These are phyloP conservation scores for Alternaria arborescens DNA, from an alignment of 2,329 filamentous ascomycete species.

Conservation along the genomic window DNA sequence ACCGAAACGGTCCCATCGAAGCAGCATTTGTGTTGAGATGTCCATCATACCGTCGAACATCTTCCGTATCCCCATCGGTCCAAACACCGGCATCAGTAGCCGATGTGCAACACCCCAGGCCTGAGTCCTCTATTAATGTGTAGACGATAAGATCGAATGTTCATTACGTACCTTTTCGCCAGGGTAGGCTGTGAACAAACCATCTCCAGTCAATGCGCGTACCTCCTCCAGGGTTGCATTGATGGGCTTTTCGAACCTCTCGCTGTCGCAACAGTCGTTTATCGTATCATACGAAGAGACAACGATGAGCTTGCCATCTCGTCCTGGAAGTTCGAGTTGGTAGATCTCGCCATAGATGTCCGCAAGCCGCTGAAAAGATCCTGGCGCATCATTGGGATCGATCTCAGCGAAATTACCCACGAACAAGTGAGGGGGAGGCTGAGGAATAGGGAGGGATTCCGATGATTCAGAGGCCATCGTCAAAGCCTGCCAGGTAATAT, in stretches of 20 bases:
- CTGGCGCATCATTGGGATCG: constrained; percentile 7
- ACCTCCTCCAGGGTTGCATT: constrained; percentile 15
- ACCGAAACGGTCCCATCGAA: constrained; percentile 15
- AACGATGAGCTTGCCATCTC: constrained; percentile 10
- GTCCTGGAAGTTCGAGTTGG: constrained; percentile 10
- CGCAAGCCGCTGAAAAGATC: constrained; percentile 10
- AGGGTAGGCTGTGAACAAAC: constrained; percentile 14
- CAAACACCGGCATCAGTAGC: constrained; percentile 14
- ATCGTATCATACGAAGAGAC: constrained; percentile 17
- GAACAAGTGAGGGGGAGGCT: constrained; percentile 12
- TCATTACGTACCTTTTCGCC: constrained; percentile 5
- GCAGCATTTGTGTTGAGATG: constrained; percentile 12
- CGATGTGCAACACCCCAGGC: constrained; percentile 13
- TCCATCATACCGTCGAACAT: constrained; percentile 20
- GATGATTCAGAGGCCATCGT: constrained; percentile 10
- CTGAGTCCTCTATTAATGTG: neutral
- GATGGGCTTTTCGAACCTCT: constrained; percentile 13
- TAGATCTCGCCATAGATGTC: constrained; percentile 19
- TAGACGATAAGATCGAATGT: neutral
- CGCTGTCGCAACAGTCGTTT: constrained; percentile 12
- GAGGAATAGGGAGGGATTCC: constrained; percentile 12
- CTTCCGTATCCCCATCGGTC: constrained; percentile 14
- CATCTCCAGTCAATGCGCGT: constrained; percentile 11
- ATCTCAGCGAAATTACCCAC: constrained; percentile 13
- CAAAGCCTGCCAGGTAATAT: neutral